Conservation (phyloP, 208 protist genomes). For the Blastocrithidia nonstop region DNA sequence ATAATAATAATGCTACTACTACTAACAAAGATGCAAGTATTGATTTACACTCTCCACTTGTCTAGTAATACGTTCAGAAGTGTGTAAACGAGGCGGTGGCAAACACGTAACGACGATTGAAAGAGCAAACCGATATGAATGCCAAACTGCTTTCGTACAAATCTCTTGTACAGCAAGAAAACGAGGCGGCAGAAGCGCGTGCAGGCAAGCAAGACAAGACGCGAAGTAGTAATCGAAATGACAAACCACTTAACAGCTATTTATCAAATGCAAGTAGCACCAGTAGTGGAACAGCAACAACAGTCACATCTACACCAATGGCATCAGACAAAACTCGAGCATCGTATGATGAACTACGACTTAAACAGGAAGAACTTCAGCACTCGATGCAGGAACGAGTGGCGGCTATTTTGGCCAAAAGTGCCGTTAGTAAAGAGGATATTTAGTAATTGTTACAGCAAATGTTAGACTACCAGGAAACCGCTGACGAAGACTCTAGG, state of each 20-base stretch:
- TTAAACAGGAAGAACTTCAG: slow-evolving; percentile 13
- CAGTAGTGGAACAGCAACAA: too few species aligned
- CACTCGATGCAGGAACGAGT: slow-evolving; percentile 37
- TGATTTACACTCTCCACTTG: too few species aligned
- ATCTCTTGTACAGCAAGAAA: slow-evolving; percentile 26
- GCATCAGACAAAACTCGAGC: too few species aligned
- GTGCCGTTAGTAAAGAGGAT: slow-evolving; percentile 22
- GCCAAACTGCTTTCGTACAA: slow-evolving; percentile 19
- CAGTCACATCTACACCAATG: too few species aligned
- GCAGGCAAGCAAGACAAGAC: slow-evolving; percentile 12
- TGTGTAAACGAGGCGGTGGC: slow-evolving; percentile 9
- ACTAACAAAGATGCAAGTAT: too few species aligned
- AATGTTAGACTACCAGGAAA: slow-evolving; percentile 66
- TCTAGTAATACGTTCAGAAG: slow-evolving; percentile 8
- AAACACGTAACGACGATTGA: slow-evolving; percentile 15
- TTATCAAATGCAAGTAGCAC: too few species aligned
- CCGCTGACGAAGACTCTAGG: slow-evolving; percentile 21
- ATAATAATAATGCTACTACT: too few species aligned
- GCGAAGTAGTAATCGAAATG: too few species aligned
- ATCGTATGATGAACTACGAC: slow-evolving; percentile 7
- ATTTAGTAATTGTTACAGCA: slow-evolving; percentile 40
- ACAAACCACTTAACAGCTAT: too few species aligned
- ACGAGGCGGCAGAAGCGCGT: too few species aligned
- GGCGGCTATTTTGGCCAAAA: slow-evolving; percentile 18
- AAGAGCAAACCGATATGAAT: slow-evolving; percentile 24